Base-by-base conservation (phyloP, 257 asterid species). In the Catharanthus roseus region DNA sequence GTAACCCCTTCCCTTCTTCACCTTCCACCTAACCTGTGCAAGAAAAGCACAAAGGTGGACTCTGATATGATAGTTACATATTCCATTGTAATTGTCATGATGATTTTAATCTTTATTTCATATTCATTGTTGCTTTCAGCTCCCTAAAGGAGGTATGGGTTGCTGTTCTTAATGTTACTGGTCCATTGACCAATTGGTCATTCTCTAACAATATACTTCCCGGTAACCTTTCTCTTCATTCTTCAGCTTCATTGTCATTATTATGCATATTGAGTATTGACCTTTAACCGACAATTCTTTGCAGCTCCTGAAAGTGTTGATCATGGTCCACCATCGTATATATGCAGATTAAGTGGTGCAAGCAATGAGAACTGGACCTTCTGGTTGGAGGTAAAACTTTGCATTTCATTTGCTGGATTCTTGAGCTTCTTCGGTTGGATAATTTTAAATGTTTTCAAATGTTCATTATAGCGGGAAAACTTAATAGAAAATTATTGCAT, bases 161-260 rank as follows among this genome's bases (percentile, higher is more conserved):
- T 69, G 87, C 96, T 39, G 97, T 91, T 79, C 83, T 95, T 26
- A 91, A 91, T 84, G 85, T 95, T 66, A 88, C 99, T 7, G 99
- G 99, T 70, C 96, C 99, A 45, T 77, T 95, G 73, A 89, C 96
- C 73, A 85, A 87, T 75, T 91, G 99, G 99, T 91, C 99, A 61
- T 90, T 95, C 80, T 87, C 99, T 68, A 70, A 89, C 74, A 76
- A 78, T 74, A 45, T 21, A 38, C 69, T 95, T 73, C 93, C 99
- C 88, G 99, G 99, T 95, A 79, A 80, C 67, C 65, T 67, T 53
- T 72, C 74, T 67, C 58, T 71, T 50, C 56, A 19, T 61, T 67
- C 58, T 71, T 50, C 56, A 19, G 64, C 55, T 76, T 49, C 24
- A 8, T 66, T 24, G 29, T 36, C 60, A 9, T 67, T 72, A 28